phyloP scores from a whole-genome alignment of 345 rosid genomes.

The Eucalyptus virginea region DNA sequence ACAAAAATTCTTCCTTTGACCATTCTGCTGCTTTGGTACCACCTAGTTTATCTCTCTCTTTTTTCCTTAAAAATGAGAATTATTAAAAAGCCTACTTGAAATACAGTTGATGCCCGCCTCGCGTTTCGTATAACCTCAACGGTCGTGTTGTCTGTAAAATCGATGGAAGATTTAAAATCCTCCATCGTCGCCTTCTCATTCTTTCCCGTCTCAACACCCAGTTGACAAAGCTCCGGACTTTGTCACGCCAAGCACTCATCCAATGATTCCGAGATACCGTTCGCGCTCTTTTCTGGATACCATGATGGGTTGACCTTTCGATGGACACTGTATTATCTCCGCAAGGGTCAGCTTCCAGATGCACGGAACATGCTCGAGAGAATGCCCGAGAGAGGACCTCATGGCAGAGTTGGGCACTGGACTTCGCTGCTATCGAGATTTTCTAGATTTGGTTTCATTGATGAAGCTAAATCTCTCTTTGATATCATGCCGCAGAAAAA shows the following conservation, averaged over 20 bases:
- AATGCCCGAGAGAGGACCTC: conserved; percentile 22
- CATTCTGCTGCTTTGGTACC: background rate
- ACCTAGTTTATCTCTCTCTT: background rate
- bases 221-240: background rate
- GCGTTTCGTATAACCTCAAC: background rate
- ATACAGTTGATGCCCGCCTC: conserved; percentile 8
- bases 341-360: conserved; percentile 9
- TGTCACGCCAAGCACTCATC: conserved; percentile 1
- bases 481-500: conserved; percentile 40
- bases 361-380: conserved; percentile 48
- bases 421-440: conserved; percentile 43
- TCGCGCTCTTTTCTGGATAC: background rate
- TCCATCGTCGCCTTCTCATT: background rate
- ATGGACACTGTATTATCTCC: conserved; percentile 3
- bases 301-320: background rate
- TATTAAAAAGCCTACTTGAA: background rate
- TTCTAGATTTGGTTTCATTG: conserved; percentile 27
- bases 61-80: background rate
- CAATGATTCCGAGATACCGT: conserved; percentile 14
- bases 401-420: conserved; percentile 26
- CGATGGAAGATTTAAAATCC: background rate
- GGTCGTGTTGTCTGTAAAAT: background rate
- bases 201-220: background rate
- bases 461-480: conserved; percentile 42
- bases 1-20: background rate